Evolutionary conservation across 176 grass and related monocot species (phyloP), one percentile per base, ranked within the genome.

Genomic region (Rhynchospora pubera): DNA sequence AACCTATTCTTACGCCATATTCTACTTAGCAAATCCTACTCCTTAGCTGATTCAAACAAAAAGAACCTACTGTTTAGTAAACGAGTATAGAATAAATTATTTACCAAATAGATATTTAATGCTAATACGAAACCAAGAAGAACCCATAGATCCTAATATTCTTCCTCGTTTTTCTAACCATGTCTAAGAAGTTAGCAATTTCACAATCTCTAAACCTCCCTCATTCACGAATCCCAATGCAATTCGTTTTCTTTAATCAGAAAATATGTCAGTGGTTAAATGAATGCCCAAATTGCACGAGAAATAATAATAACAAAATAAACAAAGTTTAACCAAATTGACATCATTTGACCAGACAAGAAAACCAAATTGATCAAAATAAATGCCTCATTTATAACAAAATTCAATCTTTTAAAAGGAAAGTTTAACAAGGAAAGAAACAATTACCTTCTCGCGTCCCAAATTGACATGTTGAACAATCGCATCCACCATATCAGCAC

Each of bases 401-500:
- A n/a, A 73, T 73, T 24, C 13, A 73, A 87, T 7, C 2, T n/a
- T n/a, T n/a, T 84, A 87, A 87, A 44, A 62, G 77, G 44, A 63
- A 65, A 62, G 22, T 34, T 79, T 65, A 39, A 67, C 5, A 28
- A 82, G n/a, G 39, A 13, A 48, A 59, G 50, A 24, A 12, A 18
- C 22, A 5, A 48, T 91, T n/a, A 99, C 96, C 92, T 95, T 95
- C 43, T 84, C 79, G 82, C 92, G 88, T 72, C 92, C 86, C 85
- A 87, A 94, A 60, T 90, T 90, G 57, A 99, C 64, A 83, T 91
- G 82, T 77, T 95, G 87, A 16, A 93, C 87, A 76, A 99, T 86
- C 68, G 39, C 91, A 48, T 99, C 92, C 39, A 95, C 92, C 89
- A 95, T 88, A 24, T 99, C 96, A 15, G 88, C 82, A 15, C 96